phyloP scores from a whole-genome alignment of 352 stramenopile species.

The Halophytophthora polymorphica region DNA sequence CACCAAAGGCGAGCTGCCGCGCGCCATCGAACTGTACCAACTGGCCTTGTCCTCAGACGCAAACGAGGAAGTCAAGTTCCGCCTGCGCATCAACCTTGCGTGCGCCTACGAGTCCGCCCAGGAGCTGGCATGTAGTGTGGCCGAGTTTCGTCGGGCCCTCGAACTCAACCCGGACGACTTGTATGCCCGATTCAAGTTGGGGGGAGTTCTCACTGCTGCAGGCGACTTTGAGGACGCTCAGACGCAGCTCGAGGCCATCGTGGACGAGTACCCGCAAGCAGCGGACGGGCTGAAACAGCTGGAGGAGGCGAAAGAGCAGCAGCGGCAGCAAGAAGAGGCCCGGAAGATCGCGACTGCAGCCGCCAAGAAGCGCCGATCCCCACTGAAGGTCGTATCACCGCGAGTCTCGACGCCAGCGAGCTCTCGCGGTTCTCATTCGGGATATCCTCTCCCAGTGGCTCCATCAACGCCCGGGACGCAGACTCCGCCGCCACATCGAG shows the following conservation, averaged over 20 bases:
- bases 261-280: conserved; percentile 47
- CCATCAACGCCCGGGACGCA: conserved; percentile 11
- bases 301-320: conserved; percentile 18
- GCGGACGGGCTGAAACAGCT: conserved; percentile 41
- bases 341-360: conserved; percentile 23
- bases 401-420: conserved; percentile 1
- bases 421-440: too few species aligned
- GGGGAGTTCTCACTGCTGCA: conserved; percentile 32
- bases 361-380: conserved; percentile 31
- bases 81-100: conserved; percentile 64
- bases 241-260: conserved; percentile 35
- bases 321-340: conserved; percentile 22
- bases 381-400: conserved; percentile 18
- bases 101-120: conserved; percentile 52
- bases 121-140: conserved; percentile 31
- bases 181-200: conserved; percentile 65
- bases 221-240: conserved; percentile 41
- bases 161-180: conserved; percentile 38
- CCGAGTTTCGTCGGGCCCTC: conserved; percentile 45
- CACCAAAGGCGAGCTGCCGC: conserved; percentile 54
- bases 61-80: conserved; percentile 56
- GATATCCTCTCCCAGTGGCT: conserved; percentile 2
- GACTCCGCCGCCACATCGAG: conserved; percentile 14
- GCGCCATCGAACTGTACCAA: conserved; percentile 68
- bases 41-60: conserved; percentile 54